phyloP scores from a whole-genome alignment of 176 grass and related monocot species.

The Triticum dicoccoides region DNA sequence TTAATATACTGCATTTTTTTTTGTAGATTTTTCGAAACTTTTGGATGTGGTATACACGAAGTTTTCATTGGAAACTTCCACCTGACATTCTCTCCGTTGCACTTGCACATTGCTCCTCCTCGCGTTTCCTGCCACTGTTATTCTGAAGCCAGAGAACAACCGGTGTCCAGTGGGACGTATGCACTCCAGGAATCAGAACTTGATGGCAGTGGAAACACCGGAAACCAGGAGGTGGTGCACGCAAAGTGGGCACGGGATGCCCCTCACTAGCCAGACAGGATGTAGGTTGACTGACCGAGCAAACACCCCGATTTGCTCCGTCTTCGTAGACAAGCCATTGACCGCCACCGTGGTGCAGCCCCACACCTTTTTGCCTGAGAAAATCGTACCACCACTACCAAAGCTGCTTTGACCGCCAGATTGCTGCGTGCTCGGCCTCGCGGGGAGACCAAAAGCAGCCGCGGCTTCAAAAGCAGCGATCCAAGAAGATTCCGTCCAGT shows the following conservation, averaged over 20 bases:
- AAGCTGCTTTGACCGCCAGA: background rate
- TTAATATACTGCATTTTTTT: no score
- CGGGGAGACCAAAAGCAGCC: background rate
- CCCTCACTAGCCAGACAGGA: constrained; percentile 30
- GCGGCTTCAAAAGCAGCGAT: background rate
- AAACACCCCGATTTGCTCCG: background rate
- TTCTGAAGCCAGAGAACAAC: no score
- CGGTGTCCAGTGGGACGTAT: no score
- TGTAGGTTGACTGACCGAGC: constrained; percentile 22
- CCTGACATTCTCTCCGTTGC: no score
- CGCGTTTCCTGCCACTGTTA: no score
- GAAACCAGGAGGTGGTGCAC: background rate
- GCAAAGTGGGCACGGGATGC: background rate
- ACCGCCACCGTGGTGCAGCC: background rate
- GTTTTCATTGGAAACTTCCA: no score
- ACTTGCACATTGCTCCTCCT: no score
- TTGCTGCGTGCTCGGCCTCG: background rate
- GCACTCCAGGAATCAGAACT: no score
- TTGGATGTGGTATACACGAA: no score
- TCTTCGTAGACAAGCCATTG: constrained; percentile 4
- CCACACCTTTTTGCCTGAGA: background rate
- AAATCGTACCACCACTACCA: background rate
- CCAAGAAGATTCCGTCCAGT: background rate
- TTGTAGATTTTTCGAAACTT: no score
- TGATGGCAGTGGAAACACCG: no score